Percentiles rank a stretch among this genome's conserved stretches.
Evolutionary conservation across 306 rosid genomes (phyloP).

Genomic region (Hippophae tibetana): DNA sequence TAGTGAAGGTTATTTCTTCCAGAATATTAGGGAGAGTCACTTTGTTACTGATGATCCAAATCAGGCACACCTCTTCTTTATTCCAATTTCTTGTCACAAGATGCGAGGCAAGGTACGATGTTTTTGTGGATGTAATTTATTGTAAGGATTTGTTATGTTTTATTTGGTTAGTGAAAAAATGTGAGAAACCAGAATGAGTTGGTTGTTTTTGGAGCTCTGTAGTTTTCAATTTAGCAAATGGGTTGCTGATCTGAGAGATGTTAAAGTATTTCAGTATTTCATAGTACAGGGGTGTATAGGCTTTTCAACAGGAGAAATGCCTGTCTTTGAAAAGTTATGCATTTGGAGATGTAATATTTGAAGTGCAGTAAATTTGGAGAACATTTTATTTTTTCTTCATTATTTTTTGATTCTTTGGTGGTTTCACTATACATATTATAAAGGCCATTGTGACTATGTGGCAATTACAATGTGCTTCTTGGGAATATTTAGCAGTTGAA

Average conservation of each 20-base stretch:
- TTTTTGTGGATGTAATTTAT: neutral
- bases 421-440: neutral
- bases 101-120: constrained; percentile 87
- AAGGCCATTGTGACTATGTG: too few relatives aligned
- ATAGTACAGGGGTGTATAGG: neutral
- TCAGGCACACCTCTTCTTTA: constrained; percentile 80
- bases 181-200: neutral
- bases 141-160: neutral
- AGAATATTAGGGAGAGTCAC: constrained; percentile 71
- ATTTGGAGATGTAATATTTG: neutral
- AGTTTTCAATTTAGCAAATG: neutral
- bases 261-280: neutral
- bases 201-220: constrained; percentile 4
- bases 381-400: neutral
- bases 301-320: neutral
- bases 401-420: neutral
- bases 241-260: constrained; percentile 14
- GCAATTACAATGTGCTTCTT: neutral
- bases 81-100: constrained; percentile 91
- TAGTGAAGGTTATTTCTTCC: constrained; percentile 88
- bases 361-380: neutral
- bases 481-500: neutral
- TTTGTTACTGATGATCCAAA: constrained; percentile 78
- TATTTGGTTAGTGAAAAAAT: neutral
- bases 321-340: neutral